Percentiles rank a stretch among this genome's conserved stretches.
phyloP scores from a whole-genome alignment of 2,329 filamentous ascomycete genomes.

The Arthrocladium fulminans region DNA sequence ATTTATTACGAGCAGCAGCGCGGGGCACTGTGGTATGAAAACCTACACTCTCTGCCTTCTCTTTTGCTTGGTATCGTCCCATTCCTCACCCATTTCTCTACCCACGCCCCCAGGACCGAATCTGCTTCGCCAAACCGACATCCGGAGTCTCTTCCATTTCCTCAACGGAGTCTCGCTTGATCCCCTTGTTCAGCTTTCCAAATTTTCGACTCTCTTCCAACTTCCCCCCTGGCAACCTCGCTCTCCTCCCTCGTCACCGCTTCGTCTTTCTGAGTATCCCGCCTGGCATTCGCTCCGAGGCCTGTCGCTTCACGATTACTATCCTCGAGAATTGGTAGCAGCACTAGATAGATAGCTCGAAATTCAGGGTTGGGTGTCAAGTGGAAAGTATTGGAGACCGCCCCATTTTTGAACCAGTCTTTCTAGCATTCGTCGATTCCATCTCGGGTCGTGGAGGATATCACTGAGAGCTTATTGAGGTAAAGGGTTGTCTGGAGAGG shows the following conservation, averaged over 20 bases:
- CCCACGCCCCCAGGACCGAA: too few relatives aligned
- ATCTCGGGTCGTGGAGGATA: neutral
- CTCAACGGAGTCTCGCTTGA: neutral
- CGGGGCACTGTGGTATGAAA: too few relatives aligned
- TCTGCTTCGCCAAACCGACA: too few relatives aligned
- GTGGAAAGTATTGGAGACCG: neutral
- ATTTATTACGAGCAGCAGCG: too few relatives aligned
- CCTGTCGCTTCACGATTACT: neutral
- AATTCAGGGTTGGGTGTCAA: slow-evolving; percentile 1
- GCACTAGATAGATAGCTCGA: slow-evolving; percentile 7
- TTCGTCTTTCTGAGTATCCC: neutral
- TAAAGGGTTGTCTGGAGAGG: neutral
- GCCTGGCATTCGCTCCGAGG: neutral
- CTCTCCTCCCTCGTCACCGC: neutral
- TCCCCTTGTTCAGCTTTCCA: neutral
- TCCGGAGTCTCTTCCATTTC: too few relatives aligned
- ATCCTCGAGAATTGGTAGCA: slow-evolving; percentile 6
- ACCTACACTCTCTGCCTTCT: too few relatives aligned
- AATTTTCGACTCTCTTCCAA: neutral
- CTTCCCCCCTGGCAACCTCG: neutral
- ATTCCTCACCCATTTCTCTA: too few relatives aligned
- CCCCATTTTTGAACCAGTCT: slow-evolving; percentile 7
- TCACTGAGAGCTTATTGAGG: neutral
- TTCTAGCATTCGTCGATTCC: neutral
- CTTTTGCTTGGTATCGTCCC: too few relatives aligned